Evolutionary conservation across 2,329 filamentous ascomycete species (phyloP).

Genomic region (Septoria linicola): DNA sequence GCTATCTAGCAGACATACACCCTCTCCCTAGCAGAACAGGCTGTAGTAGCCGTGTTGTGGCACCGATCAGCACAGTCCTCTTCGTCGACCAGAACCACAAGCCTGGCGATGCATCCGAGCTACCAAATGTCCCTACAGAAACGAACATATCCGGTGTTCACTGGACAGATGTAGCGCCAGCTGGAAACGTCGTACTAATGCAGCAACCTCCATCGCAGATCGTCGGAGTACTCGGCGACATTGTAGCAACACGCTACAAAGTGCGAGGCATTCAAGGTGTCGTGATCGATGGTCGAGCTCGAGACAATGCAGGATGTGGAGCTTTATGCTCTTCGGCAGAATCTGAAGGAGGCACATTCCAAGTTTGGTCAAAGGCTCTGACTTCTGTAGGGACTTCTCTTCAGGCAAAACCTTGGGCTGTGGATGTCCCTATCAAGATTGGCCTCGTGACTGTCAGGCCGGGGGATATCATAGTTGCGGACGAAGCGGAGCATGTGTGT

Average conservation of each 20-base stretch:
- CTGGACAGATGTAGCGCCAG: constrained; percentile 65
- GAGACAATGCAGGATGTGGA: constrained; percentile 55
- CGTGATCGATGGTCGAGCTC: constrained; percentile 66
- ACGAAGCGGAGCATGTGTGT: constrained; percentile 64
- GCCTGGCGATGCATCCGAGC: constrained; percentile 33
- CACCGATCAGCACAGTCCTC: constrained; percentile 60
- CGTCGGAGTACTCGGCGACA: constrained; percentile 70
- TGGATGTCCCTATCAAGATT: constrained; percentile 44
- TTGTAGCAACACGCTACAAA: constrained; percentile 71
- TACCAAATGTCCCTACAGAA: constrained; percentile 57
- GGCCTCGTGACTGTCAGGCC: constrained; percentile 40
- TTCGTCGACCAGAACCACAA: constrained; percentile 59
- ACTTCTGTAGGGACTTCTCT: constrained; percentile 53
- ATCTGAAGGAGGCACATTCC: too few relatives aligned
- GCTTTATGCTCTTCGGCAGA: constrained; percentile 55
- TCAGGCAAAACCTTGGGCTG: constrained; percentile 57
- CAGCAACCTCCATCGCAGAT: constrained; percentile 62
- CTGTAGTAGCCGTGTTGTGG: constrained; percentile 39
- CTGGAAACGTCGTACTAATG: constrained; percentile 63
- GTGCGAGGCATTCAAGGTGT: constrained; percentile 59
- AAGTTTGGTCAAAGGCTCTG: constrained; percentile 58
- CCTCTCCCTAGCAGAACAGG: constrained; percentile 7
- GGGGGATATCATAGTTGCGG: constrained; percentile 70
- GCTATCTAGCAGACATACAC: constrained; percentile 60
- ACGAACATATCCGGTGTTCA: too few relatives aligned